A percentile compares a stretch with the other conserved stretches of the same genome.
Evolutionary conservation across 1,139 yeast species (phyloP).

Genomic region (Magnusiomyces magnusii): DNA sequence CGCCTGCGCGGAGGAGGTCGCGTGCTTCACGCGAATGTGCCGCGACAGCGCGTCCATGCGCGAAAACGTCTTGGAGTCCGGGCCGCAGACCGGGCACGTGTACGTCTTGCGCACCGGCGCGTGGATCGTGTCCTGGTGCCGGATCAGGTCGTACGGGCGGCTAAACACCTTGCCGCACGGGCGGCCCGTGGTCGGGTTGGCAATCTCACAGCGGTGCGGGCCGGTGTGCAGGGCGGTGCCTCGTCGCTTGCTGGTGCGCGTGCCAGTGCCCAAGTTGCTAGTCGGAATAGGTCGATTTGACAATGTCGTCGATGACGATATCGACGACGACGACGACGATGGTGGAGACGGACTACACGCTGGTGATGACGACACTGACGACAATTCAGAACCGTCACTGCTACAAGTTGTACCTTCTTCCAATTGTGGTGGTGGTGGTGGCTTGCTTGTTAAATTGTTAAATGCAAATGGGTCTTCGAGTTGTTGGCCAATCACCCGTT

Average conservation of each 20-base stretch:
- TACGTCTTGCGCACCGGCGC: conserved; percentile 79
- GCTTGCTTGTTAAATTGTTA: neutral
- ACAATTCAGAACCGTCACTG: neutral
- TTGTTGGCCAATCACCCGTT: neutral
- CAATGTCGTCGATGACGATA: neutral
- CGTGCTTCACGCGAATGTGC: conserved; percentile 85
- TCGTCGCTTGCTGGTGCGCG: neutral
- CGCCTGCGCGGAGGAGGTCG: neutral
- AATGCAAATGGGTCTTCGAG: neutral
- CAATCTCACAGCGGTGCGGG: conserved; percentile 51
- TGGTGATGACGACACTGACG: neutral
- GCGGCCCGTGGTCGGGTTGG: conserved; percentile 52
- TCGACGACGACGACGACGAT: too few relatives aligned
- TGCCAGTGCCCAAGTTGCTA: neutral
- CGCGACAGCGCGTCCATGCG: conserved; percentile 93
- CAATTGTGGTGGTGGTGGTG: neutral
- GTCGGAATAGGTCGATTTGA: neutral
- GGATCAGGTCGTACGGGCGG: conserved; percentile 84
- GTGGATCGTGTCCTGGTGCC: conserved; percentile 96
- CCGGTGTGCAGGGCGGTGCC: conserved; percentile 26
- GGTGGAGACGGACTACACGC: neutral
- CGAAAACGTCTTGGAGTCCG: conserved; percentile 75
- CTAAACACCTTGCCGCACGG: conserved; percentile 80
- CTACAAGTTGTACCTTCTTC: neutral
- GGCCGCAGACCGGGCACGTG: conserved; percentile 76